These are phyloP conservation scores for Dichotomocladium elegans DNA, from an alignment of 371 early-diverging fungal species.

Conservation along the genomic window DNA sequence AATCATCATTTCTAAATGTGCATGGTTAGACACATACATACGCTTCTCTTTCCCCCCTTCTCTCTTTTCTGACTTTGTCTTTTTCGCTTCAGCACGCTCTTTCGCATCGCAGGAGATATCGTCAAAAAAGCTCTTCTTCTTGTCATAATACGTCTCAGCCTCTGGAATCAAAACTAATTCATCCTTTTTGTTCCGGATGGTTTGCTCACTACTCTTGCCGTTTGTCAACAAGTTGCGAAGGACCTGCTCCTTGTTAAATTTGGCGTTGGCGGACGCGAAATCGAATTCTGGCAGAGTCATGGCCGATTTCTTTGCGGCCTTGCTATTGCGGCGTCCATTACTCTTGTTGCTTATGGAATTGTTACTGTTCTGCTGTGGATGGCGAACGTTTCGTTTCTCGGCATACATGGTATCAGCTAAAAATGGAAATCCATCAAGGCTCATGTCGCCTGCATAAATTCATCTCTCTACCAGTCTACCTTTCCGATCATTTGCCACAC, in stretches of 20 bases:
- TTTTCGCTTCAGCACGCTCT: conserved; percentile 56
- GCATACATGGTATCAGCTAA: too few species aligned
- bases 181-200: conserved; percentile 22
- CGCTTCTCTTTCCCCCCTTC: too few species aligned
- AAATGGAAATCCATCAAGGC: too few species aligned
- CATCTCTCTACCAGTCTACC: too few species aligned
- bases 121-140: conserved; percentile 82
- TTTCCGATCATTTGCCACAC: conserved; percentile 7
- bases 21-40: too few species aligned
- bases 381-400: too few species aligned
- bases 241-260: conserved; percentile 82
- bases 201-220: neutral
- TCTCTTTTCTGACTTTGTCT: conserved; percentile 11
- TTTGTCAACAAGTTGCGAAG: conserved; percentile 53
- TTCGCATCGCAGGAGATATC: conserved; percentile 91
- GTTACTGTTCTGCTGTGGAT: neutral
- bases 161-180: conserved; percentile 52
- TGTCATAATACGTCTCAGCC: conserved; percentile 55
- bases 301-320: neutral
- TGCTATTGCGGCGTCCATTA: neutral
- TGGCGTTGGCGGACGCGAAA: conserved; percentile 85
- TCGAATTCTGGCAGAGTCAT: conserved; percentile 82
- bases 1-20: too few species aligned
- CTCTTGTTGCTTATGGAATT: neutral
- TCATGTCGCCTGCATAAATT: too few species aligned